Evolutionary conservation across 78 protist genomes (phyloP).

Genomic region (Dictyostelium purpureum): DNA sequence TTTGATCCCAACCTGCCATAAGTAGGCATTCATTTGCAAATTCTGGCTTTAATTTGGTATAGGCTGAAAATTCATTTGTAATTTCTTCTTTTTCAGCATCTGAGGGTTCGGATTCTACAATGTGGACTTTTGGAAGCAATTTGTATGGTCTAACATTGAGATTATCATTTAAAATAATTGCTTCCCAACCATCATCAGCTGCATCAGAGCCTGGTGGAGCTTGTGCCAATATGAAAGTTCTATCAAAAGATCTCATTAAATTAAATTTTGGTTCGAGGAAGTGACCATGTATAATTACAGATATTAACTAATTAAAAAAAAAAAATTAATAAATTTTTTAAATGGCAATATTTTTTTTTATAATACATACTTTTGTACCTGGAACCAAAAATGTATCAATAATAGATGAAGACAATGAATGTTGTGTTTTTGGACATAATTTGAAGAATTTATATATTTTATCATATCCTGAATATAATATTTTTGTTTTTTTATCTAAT

Average conservation of each 20-base stretch:
- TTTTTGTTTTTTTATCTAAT: slow-evolving; percentile 3
- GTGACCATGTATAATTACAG: slow-evolving; percentile 33
- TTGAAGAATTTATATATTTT: slow-evolving; percentile 8
- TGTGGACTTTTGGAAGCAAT: slow-evolving; percentile 19
- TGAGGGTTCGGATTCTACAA: background rate
- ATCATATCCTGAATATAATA: background rate
- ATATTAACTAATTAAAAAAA: background rate
- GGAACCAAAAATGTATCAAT: slow-evolving; percentile 51
- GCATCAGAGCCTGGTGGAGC: slow-evolving; percentile 29
- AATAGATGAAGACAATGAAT: background rate
- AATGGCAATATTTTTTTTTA: no score
- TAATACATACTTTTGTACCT: slow-evolving; percentile 14
- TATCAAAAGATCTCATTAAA: slow-evolving; percentile 34
- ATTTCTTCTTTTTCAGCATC: background rate
- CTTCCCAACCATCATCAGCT: slow-evolving; percentile 55
- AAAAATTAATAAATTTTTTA: background rate
- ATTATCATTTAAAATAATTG: slow-evolving; percentile 38
- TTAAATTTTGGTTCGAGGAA: background rate
- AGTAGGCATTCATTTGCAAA: background rate
- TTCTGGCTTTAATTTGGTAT: background rate
- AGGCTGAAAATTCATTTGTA: background rate
- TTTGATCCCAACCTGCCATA: background rate
- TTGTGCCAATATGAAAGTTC: slow-evolving; percentile 11
- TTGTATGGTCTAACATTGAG: slow-evolving; percentile 29
- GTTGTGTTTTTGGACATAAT: slow-evolving; percentile 13